Evolutionary conservation across 1,284 basidiomycete genomes (phyloP).

Genomic region (Peniophora sp.): DNA sequence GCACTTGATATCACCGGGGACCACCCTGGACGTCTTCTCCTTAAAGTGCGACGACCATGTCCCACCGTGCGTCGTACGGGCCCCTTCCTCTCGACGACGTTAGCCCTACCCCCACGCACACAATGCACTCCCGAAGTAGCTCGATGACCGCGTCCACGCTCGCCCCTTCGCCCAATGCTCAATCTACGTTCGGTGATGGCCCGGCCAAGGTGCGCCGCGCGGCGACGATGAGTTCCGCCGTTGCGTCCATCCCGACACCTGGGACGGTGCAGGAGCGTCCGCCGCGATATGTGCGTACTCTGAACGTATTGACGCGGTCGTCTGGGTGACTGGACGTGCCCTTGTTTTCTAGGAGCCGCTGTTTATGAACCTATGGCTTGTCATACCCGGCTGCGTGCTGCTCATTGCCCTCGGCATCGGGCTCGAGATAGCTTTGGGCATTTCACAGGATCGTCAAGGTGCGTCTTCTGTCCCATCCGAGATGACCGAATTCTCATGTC

Average conservation of each 20-base stretch:
- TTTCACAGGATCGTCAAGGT: conserved; percentile 40
- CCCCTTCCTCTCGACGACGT: neutral
- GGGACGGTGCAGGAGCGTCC: conserved; percentile 7
- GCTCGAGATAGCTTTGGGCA: conserved; percentile 34
- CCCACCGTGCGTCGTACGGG: neutral
- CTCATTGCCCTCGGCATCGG: conserved; percentile 41
- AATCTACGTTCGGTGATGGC: neutral
- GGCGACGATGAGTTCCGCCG: conserved; percentile 7
- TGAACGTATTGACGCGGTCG: neutral
- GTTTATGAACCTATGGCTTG: conserved; percentile 32
- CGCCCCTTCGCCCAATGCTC: neutral
- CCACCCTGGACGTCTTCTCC: too few relatives aligned
- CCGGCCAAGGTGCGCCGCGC: too few relatives aligned
- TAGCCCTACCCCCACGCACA: neutral
- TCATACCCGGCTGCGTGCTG: conserved; percentile 29
- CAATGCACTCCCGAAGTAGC: too few relatives aligned
- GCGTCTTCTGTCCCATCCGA: conserved; percentile 9
- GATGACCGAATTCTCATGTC: neutral
- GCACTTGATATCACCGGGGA: too few relatives aligned
- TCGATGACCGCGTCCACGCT: neutral
- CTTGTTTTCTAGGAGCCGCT: conserved; percentile 33
- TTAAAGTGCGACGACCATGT: neutral
- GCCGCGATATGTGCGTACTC: conserved; percentile 7
- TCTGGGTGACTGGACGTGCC: neutral
- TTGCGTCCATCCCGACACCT: conserved; percentile 9